Conservation (phyloP, 129 eudicot species). For the Flaveria linearis region DNA sequence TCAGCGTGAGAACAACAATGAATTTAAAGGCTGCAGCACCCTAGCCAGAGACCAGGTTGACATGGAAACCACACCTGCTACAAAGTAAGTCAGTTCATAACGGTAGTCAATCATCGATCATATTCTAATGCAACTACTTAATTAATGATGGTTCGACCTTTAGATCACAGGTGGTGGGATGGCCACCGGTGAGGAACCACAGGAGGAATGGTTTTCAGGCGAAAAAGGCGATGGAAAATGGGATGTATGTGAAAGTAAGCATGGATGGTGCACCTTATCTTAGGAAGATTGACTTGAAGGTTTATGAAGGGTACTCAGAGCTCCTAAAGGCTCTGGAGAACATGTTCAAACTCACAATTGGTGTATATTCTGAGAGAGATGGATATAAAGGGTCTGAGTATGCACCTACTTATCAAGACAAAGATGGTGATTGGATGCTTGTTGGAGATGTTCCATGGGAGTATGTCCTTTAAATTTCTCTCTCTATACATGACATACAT, state of each 20-base stretch:
- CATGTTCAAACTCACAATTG: slow-evolving; percentile 77
- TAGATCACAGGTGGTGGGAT: slow-evolving; percentile 85
- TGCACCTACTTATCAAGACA: slow-evolving; percentile 90
- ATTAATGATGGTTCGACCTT: not conserved
- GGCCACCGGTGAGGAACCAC: slow-evolving; percentile 78
- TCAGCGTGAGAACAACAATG: slow-evolving; percentile 37
- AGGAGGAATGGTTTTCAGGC: slow-evolving; percentile 36
- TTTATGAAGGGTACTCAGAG: slow-evolving; percentile 61
- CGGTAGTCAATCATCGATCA: not conserved
- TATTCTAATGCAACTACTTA: no score
- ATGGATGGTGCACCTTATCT: slow-evolving; percentile 96
- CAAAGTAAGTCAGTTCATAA: slow-evolving; percentile 48
- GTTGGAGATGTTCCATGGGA: slow-evolving; percentile 96
- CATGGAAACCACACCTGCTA: slow-evolving; percentile 13
- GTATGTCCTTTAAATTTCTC: slow-evolving; percentile 39
- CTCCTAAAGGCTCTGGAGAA: slow-evolving; percentile 61
- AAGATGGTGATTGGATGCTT: slow-evolving; percentile 97
- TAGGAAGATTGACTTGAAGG: slow-evolving; percentile 78
- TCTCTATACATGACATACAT: not conserved
- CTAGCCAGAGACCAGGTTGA: no score
- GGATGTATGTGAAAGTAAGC: slow-evolving; percentile 79
- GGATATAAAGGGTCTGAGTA: slow-evolving; percentile 40
- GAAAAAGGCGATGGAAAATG: slow-evolving; percentile 52
- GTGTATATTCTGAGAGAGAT: slow-evolving; percentile 4
- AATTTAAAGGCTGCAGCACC: not conserved